phyloP scores from a whole-genome alignment of 345 rosid genomes.

The Reutealis trisperma region DNA sequence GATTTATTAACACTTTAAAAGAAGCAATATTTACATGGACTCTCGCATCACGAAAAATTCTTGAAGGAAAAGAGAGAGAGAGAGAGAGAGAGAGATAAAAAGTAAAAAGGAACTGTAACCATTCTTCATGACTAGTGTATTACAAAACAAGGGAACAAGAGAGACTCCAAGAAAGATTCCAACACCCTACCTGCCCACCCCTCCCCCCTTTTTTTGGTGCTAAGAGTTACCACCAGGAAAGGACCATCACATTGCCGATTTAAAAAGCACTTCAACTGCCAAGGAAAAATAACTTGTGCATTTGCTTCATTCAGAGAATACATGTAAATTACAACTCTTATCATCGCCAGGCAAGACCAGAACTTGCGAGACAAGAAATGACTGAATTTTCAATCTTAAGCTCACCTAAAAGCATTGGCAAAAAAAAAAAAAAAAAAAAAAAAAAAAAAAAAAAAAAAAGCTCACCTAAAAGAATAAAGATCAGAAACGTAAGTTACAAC shows the following conservation, averaged over 20 bases:
- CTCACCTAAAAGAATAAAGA: neutral
- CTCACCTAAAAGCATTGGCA: neutral
- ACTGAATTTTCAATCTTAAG: neutral
- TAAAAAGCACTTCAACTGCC: neutral
- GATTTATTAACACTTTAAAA: too few relatives aligned
- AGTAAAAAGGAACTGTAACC: neutral
- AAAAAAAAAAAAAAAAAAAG: too few relatives aligned
- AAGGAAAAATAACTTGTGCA: neutral
- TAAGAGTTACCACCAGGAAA: constrained; percentile 1
- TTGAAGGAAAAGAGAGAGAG: too few relatives aligned
- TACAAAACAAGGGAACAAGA: too few relatives aligned
- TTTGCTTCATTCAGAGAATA: neutral
- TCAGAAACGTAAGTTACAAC: constrained; percentile 17
- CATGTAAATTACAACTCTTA: neutral
- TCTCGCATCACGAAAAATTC: too few relatives aligned
- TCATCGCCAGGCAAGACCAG: neutral
- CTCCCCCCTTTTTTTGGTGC: neutral
- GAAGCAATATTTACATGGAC: too few relatives aligned
- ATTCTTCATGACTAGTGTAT: too few relatives aligned
- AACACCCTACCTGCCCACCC: too few relatives aligned
- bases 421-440: too few relatives aligned
- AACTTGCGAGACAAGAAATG: neutral
- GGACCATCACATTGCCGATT: neutral
- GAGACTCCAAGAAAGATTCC: too few relatives aligned
- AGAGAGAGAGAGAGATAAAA: too few relatives aligned